Conservation (phyloP, 1,284 basidiomycete genomes). For the Irpex sp. region DNA sequence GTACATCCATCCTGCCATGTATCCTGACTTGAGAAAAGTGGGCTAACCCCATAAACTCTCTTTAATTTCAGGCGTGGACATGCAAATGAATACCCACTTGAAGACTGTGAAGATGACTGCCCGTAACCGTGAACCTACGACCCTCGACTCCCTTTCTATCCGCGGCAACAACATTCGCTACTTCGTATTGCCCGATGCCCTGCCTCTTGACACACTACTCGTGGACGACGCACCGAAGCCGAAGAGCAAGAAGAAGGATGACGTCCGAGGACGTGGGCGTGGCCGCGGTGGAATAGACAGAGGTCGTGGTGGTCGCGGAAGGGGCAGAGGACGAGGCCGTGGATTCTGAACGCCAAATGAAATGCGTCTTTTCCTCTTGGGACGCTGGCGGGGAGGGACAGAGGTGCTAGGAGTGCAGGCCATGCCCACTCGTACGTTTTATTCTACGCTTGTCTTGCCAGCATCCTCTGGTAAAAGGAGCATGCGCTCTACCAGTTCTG, state of each 20-base stretch:
- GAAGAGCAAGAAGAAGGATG: slow-evolving; percentile 83
- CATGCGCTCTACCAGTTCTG: neutral
- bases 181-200: slow-evolving; percentile 93
- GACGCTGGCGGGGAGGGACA: neutral
- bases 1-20: slow-evolving; percentile 40
- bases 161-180: slow-evolving; percentile 93
- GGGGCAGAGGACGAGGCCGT: slow-evolving; percentile 23
- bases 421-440: neutral
- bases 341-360: slow-evolving; percentile 20
- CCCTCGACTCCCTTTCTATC: slow-evolving; percentile 86
- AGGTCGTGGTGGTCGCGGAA: slow-evolving; percentile 29
- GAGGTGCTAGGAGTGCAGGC: neutral
- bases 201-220: slow-evolving; percentile 93
- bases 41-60: neutral
- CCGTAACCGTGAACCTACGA: slow-evolving; percentile 79
- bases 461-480: slow-evolving; percentile 9
- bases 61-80: slow-evolving; percentile 73
- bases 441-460: neutral
- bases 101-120: slow-evolving; percentile 97
- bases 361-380: neutral
- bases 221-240: slow-evolving; percentile 98
- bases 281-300: slow-evolving; percentile 48
- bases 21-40: neutral
- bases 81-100: slow-evolving; percentile 97
- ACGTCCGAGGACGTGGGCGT: slow-evolving; percentile 52